Conservation (phyloP, 805 yeast species). For the Scheffersomyces lignosus region DNA sequence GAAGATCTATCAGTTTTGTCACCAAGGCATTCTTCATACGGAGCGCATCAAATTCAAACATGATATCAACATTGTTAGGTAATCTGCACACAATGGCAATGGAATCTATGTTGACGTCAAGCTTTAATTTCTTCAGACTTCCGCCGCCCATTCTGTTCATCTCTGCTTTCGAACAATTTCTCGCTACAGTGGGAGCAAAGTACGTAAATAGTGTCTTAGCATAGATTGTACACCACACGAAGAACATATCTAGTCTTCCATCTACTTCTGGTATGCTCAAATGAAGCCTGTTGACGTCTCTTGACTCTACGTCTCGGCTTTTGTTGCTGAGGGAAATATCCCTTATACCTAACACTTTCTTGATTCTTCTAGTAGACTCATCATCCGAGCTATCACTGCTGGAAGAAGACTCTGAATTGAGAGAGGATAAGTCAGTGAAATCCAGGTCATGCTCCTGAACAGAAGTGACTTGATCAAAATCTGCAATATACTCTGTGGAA, state of each 20-base stretch:
- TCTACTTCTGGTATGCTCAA: conserved; percentile 37
- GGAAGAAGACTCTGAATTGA: conserved; percentile 20
- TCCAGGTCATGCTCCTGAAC: conserved; percentile 15
- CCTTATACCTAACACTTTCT: conserved; percentile 30
- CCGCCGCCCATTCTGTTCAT: conserved; percentile 18
- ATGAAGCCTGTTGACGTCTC: conserved; percentile 26
- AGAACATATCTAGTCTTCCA: conserved; percentile 38
- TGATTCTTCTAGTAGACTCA: conserved; percentile 23
- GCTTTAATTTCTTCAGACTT: conserved; percentile 19
- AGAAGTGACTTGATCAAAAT: conserved; percentile 29
- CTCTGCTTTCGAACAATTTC: conserved; percentile 26
- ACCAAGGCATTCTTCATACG: conserved; percentile 22
- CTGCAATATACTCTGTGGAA: conserved; percentile 33
- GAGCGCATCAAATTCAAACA: conserved; percentile 45
- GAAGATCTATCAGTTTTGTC: conserved; percentile 30
- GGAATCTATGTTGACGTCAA: conserved; percentile 33
- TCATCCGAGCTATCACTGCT: conserved; percentile 13
- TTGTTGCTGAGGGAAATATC: conserved; percentile 27
- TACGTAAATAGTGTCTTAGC: conserved; percentile 33
- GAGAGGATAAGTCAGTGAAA: conserved; percentile 34
- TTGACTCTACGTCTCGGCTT: conserved; percentile 7
- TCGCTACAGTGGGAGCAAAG: conserved; percentile 33
- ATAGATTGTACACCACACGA: conserved; percentile 42
- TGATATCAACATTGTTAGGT: conserved; percentile 47
- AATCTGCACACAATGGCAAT: conserved; percentile 41